Evolutionary conservation across 345 rosid species (phyloP).

Genomic region (Mercurialis annua): DNA sequence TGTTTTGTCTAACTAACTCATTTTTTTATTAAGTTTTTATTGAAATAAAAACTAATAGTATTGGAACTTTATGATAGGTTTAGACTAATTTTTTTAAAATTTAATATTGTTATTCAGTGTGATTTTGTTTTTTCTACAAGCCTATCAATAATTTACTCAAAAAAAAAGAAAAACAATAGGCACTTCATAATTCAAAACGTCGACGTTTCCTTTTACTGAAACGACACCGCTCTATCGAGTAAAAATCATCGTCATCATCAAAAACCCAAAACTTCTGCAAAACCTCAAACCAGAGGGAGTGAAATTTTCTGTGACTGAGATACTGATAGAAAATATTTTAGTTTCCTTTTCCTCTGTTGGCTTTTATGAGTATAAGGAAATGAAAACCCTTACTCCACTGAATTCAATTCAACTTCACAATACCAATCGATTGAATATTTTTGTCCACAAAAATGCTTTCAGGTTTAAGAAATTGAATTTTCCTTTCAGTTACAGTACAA

Average conservation of each 20-base stretch:
- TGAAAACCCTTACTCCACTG: slow-evolving; percentile 46
- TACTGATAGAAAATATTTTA: neutral
- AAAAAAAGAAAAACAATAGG: too few relatives aligned
- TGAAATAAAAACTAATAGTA: too few relatives aligned
- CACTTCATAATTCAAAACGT: too few relatives aligned
- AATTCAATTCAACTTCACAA: slow-evolving; percentile 30
- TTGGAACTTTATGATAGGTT: too few relatives aligned
- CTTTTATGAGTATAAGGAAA: slow-evolving; percentile 5
- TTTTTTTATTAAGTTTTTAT: too few relatives aligned
- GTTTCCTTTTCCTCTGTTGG: neutral
- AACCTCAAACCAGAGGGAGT: neutral
- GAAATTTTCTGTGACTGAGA: neutral
- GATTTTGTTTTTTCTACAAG: too few relatives aligned
- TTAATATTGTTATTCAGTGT: too few relatives aligned
- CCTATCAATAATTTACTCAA: too few relatives aligned
- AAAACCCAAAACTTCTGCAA: neutral
- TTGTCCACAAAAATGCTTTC: slow-evolving; percentile 11
- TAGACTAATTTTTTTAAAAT: too few relatives aligned
- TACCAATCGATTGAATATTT: slow-evolving; percentile 19
- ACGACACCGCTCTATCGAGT: too few relatives aligned
- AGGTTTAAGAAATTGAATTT: slow-evolving; percentile 24
- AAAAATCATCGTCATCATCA: neutral
- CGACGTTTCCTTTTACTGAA: too few relatives aligned
- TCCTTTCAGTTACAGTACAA: slow-evolving; percentile 15
- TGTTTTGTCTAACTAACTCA: too few relatives aligned